Base-by-base conservation (phyloP, 768 basidiomycete genomes). In the Candolleomyces eurysporus region DNA sequence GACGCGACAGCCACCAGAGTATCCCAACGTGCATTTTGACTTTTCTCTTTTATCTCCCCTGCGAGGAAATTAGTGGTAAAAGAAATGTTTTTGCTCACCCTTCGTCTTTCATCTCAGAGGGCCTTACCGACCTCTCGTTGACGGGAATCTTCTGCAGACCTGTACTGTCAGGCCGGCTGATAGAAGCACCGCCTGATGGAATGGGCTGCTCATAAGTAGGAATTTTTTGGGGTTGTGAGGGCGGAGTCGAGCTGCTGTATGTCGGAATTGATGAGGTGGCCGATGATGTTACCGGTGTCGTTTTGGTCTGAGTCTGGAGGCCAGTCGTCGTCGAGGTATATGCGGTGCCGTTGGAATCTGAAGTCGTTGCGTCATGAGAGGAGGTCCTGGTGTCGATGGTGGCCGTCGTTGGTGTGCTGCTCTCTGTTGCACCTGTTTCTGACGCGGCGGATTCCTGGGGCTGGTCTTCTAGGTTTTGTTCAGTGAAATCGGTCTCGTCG, bases 101-200 rank as follows among this genome's bases (percentile, higher is more conserved):
- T 91, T 96, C 95, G 67, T 97, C 96, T 74, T 94, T 94, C 92
- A 94, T 94, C 74, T 97, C 94, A 11, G 89, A 89, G 17, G 91
- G 91, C 39, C 92, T 83, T 16, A 94, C 77, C 39, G 84, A 87
- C 49, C 91, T 83, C 70, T 90, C 86, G 22, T 80, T 79, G 56
- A 76, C 74, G 26, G 78, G 73, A 31, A 75, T 73, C 70, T 67
- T 81, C 66, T 78, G 78, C 61, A 79, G 71, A 30, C 45, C 72
- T 11, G 36, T 5, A 72, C 21, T 73, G 68, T 62, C 75, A 66
- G 21, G 66, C 64, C 62, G 79, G 78, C 26, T 30, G 3, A 57
- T 56, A 77, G 75, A 67, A 85, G 85, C 46, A 87, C 36, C 36
- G 1, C 86, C 4, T 76, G 72, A 13, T 0, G 79, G 72, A 36